Conservation (phyloP, 164 flowering plant genomes). For the Dillenia turbinata region DNA sequence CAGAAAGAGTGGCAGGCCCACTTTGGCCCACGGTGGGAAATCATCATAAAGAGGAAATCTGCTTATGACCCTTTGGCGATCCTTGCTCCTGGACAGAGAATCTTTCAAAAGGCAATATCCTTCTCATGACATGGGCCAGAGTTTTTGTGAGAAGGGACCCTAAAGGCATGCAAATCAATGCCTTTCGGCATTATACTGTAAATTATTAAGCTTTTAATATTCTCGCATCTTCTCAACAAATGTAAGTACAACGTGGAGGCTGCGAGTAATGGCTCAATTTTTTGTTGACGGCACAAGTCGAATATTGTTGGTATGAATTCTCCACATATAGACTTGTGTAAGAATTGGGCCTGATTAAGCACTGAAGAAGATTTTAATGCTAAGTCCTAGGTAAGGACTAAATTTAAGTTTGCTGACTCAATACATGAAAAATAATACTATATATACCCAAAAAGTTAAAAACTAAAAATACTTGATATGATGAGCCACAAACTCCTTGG, state of each 20-base stretch:
- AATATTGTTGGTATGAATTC: too few species aligned
- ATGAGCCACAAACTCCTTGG: too few species aligned
- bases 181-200: background rate
- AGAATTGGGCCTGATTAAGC: too few species aligned
- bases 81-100: conserved; percentile 81
- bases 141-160: background rate
- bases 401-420: too few species aligned
- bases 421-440: too few species aligned
- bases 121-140: conserved; percentile 16
- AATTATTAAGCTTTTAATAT: conserved; percentile 1
- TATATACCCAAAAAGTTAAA: too few species aligned
- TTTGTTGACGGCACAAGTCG: too few species aligned
- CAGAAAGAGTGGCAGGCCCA: conserved; percentile 70
- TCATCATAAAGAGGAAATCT: conserved; percentile 53
- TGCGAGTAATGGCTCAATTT: too few species aligned
- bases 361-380: too few species aligned
- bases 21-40: conserved; percentile 71
- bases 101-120: conserved; percentile 51
- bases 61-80: conserved; percentile 74
- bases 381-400: too few species aligned
- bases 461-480: too few species aligned
- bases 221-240: conserved; percentile 7
- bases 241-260: conserved; percentile 7
- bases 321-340: too few species aligned
- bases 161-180: background rate